Percentiles rank a stretch among this genome's conserved stretches.
phyloP scores from a whole-genome alignment of 495 filamentous ascomycete genomes.

The Penicillium paradoxum region DNA sequence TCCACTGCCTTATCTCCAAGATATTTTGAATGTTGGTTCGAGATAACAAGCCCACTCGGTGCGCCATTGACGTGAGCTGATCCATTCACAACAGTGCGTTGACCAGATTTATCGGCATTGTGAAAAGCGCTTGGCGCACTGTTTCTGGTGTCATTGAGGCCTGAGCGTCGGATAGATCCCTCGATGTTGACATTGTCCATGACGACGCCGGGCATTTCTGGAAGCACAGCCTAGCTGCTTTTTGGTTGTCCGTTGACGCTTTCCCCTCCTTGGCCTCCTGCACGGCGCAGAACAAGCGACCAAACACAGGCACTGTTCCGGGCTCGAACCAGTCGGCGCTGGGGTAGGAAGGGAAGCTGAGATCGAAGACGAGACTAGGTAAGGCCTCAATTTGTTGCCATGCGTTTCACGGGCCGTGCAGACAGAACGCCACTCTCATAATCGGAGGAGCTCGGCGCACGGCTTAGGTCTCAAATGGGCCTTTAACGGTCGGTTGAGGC shows the following conservation, averaged over 20 bases:
- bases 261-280: constrained; percentile 33
- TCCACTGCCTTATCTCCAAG: background rate
- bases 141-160: constrained; percentile 24
- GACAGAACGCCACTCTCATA: constrained; percentile 22
- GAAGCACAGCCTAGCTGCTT: background rate
- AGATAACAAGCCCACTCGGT: constrained; percentile 9
- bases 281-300: constrained; percentile 27
- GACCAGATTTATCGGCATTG: constrained; percentile 12
- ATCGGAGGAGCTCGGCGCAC: constrained; percentile 17
- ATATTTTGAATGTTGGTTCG: constrained; percentile 12
- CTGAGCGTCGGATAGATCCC: constrained; percentile 23
- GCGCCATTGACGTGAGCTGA: constrained; percentile 29
- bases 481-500: background rate
- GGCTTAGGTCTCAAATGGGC: background rate
- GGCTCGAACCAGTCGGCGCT: constrained; percentile 17
- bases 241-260: constrained; percentile 11
- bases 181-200: constrained; percentile 40
- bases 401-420: constrained; percentile 24
- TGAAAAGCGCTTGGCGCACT: constrained; percentile 14
- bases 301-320: constrained; percentile 13
- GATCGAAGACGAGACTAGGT: constrained; percentile 10
- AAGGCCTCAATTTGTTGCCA: constrained; percentile 27
- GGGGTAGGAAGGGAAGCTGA: constrained; percentile 30
- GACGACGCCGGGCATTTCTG: constrained; percentile 46
- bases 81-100: constrained; percentile 23